Evolutionary conservation across 208 protist species (phyloP).

Genomic region (Leishmania turanica): DNA sequence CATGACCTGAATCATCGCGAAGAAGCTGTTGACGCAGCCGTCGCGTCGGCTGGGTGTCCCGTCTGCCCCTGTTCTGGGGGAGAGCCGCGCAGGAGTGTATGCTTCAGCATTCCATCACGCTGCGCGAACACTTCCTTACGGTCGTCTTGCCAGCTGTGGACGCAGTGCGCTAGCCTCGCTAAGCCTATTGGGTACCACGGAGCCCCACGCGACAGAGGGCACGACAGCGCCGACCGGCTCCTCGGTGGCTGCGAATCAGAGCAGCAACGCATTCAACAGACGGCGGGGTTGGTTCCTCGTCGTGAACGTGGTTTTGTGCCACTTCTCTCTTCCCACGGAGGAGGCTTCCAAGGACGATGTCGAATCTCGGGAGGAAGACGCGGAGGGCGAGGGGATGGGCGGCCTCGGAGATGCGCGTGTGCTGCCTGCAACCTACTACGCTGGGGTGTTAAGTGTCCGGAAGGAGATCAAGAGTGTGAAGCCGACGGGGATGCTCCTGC

Average conservation of each 20-base stretch:
- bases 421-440: conserved; percentile 30
- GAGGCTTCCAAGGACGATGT: neutral
- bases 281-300: conserved; percentile 26
- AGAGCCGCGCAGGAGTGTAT: conserved; percentile 12
- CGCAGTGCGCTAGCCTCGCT: conserved; percentile 4
- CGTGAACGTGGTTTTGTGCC: conserved; percentile 29
- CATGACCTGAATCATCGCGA: neutral
- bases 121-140: conserved; percentile 7
- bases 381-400: neutral
- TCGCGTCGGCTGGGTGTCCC: conserved; percentile 16
- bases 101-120: conserved; percentile 6
- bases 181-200: neutral
- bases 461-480: conserved; percentile 16
- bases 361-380: neutral
- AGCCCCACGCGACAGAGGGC: neutral
- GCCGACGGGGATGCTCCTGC: conserved; percentile 31
- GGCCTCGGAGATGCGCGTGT: neutral
- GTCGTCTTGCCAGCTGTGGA: conserved; percentile 23
- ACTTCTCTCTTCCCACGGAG: conserved; percentile 14
- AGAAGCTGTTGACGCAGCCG: neutral
- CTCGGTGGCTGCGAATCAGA: neutral
- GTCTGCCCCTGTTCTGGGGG: conserved; percentile 6
- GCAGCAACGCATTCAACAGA: neutral
- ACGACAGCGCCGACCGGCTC: neutral
- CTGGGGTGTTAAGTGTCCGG: conserved; percentile 18